Evolutionary conservation across 1,284 basidiomycete genomes (phyloP).

Genomic region (Kalmanozyma brasiliensis): DNA sequence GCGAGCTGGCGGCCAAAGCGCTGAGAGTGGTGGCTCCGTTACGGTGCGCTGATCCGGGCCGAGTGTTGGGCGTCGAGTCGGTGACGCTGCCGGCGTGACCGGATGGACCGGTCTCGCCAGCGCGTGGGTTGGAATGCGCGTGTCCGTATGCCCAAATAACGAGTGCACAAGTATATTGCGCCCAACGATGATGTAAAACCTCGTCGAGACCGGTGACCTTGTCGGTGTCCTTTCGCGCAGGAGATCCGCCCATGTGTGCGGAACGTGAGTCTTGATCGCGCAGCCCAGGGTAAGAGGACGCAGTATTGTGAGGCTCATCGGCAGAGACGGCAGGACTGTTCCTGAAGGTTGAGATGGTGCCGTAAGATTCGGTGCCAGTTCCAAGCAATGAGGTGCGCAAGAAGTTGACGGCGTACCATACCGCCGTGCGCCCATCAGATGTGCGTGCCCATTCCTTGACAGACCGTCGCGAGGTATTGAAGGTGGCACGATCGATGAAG

Average conservation of each 20-base stretch:
- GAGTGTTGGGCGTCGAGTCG: constrained; percentile 7
- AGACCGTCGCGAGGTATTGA: constrained; percentile 43
- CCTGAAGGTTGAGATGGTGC: constrained; percentile 32
- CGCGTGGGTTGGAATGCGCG: constrained; percentile 40
- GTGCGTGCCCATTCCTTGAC: constrained; percentile 55
- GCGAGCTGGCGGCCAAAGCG: constrained; percentile 14
- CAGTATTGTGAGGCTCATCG: too few species aligned
- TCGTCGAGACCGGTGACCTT: constrained; percentile 45
- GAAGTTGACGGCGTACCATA: constrained; percentile 53
- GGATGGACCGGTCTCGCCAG: constrained; percentile 1
- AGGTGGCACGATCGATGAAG: constrained; percentile 54
- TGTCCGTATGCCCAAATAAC: constrained; percentile 57
- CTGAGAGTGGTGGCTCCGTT: constrained; percentile 5
- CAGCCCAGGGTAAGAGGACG: constrained; percentile 10
- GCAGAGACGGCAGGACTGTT: constrained; percentile 1
- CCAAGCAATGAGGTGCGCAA: constrained; percentile 40
- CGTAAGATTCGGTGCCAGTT: constrained; percentile 37
- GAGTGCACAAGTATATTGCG: constrained; percentile 52
- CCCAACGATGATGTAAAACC: constrained; percentile 53
- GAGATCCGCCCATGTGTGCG: constrained; percentile 2
- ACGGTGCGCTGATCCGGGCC: constrained; percentile 20
- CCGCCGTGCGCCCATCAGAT: constrained; percentile 43
- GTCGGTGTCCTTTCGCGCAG: constrained; percentile 23
- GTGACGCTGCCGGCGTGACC: not conserved
- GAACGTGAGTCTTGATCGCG: constrained; percentile 15